A percentile compares a stretch with the other conserved stretches of the same genome.
Evolutionary conservation across 495 filamentous ascomycete species (phyloP).

Genomic region (Xylaria acuta): DNA sequence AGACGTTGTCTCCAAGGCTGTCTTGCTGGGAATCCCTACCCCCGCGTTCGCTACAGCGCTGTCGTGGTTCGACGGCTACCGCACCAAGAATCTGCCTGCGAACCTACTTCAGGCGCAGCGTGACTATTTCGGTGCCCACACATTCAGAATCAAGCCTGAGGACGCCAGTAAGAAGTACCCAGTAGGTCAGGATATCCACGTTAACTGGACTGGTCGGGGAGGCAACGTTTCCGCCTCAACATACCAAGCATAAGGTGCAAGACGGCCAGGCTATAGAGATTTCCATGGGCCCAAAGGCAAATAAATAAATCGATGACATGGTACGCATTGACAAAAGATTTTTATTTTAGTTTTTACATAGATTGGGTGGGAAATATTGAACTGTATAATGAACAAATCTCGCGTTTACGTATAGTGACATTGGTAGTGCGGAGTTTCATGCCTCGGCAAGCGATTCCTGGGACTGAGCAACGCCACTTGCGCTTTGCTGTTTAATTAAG

Average conservation of each 20-base stretch:
- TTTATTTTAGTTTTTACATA: constrained; percentile 24
- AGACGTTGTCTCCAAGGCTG: constrained; percentile 89
- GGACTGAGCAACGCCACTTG: not conserved
- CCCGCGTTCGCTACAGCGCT: constrained; percentile 96
- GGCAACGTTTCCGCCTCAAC: constrained; percentile 97
- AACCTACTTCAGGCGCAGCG: constrained; percentile 98
- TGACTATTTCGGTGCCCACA: constrained; percentile 99
- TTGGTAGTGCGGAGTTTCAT: not conserved
- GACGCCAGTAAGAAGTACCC: constrained; percentile 81
- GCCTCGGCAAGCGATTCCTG: not conserved
- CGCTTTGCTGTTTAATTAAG: not conserved
- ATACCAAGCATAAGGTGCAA: constrained; percentile 82
- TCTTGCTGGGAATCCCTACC: constrained; percentile 91
- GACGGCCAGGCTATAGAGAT: constrained; percentile 8
- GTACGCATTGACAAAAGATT: constrained; percentile 19
- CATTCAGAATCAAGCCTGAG: constrained; percentile 97
- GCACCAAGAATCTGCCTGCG: constrained; percentile 91
- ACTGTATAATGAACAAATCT: constrained; percentile 27
- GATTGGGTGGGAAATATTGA: constrained; percentile 29
- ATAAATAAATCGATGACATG: constrained; percentile 33
- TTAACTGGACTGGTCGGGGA: constrained; percentile 99
- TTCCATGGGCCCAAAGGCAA: constrained; percentile 28
- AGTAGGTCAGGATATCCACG: constrained; percentile 89
- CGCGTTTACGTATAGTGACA: constrained; percentile 3
- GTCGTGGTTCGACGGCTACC: constrained; percentile 97